Percentiles rank a stretch among this genome's conserved stretches.
These are phyloP conservation scores for Stenogyne calaminthoides DNA, from an alignment of 305 asterid genomes.

Conservation along the genomic window DNA sequence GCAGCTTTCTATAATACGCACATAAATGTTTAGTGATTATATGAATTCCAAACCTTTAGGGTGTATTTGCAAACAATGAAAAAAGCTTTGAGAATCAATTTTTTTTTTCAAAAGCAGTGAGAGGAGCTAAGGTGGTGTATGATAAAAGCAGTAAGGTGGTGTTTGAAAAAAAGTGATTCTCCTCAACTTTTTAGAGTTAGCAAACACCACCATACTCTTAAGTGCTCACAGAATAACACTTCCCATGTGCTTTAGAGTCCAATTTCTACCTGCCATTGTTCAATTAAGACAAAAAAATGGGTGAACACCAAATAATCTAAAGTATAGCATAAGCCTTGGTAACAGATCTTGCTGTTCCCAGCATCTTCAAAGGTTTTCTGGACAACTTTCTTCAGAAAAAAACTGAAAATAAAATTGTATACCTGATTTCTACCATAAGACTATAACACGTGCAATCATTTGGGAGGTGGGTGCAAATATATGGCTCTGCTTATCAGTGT, in stretches of 20 bases:
- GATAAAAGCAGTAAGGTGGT: too few species aligned
- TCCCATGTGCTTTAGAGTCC: neutral
- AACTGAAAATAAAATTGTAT: neutral
- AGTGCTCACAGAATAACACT: neutral
- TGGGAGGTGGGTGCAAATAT: too few species aligned
- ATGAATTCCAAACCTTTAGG: neutral
- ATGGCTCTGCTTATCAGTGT: neutral
- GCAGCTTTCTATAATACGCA: neutral
- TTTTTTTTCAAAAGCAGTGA: neutral
- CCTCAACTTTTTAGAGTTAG: too few species aligned
- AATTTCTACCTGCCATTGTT: neutral
- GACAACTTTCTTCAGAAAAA: neutral
- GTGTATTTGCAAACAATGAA: neutral
- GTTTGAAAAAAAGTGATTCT: too few species aligned
- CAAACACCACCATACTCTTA: neutral
- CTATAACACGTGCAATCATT: too few species aligned
- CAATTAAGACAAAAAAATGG: neutral
- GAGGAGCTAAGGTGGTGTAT: too few species aligned
- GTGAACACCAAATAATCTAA: neutral
- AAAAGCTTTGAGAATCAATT: neutral
- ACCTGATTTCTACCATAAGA: too few species aligned
- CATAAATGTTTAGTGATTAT: neutral
- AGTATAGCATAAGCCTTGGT: neutral
- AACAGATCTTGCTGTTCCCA: too few species aligned
- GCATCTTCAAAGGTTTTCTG: too few species aligned